Evolutionary conservation across 23 red algal genomes (phyloP).

Genomic region (Gracilaria gracilis): DNA sequence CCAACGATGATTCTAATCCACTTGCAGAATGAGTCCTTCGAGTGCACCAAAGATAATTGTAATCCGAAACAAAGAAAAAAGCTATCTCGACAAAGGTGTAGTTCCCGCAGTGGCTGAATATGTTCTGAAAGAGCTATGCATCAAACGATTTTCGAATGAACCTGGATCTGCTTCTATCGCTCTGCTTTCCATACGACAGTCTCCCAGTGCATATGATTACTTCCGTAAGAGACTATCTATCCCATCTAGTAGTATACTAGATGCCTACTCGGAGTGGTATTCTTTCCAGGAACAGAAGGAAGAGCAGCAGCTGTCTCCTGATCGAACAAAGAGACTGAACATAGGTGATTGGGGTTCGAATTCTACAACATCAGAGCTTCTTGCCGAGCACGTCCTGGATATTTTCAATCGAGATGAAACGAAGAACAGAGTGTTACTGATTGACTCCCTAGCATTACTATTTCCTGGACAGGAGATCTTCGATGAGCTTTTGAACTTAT

Average conservation of each 20-base stretch:
- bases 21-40: background rate
- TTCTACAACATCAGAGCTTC: background rate
- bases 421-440: constrained; percentile 5
- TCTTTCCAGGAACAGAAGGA: background rate
- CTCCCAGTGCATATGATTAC: background rate
- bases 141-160: background rate
- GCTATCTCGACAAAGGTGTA: constrained; percentile 24
- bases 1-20: background rate
- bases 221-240: constrained; percentile 2
- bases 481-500: constrained; percentile 13
- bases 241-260: background rate
- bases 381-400: background rate
- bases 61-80: background rate
- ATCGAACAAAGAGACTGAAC: background rate
- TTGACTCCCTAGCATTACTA: constrained; percentile 31
- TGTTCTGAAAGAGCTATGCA: constrained; percentile 17
- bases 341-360: constrained; percentile 1
- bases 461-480: constrained; percentile 21
- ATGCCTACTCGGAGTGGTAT: constrained; percentile 54
- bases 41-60: background rate
- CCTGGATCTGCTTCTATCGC: background rate
- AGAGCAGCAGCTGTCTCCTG: background rate
- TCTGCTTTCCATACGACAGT: constrained; percentile 8
- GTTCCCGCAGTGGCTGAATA: constrained; percentile 27
- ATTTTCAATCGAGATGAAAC: background rate